Evolutionary conservation across 2,329 filamentous ascomycete genomes (phyloP), one percentile per base, ranked within the genome.

Genomic region (Phialophora tarda): DNA sequence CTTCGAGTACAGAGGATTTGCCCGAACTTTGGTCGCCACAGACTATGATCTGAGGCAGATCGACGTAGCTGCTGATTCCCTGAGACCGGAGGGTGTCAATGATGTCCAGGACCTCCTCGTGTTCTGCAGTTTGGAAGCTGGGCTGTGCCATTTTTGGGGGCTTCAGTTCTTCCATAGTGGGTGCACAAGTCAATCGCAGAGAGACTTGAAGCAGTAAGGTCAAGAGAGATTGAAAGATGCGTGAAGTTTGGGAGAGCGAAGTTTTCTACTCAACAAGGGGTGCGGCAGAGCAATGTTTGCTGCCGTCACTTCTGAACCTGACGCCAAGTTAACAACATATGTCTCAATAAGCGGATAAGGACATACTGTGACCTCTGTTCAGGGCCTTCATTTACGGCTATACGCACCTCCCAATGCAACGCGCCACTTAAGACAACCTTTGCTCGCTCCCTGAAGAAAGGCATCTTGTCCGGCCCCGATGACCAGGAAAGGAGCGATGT

Each of bases 1-100:
- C 88, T 69, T 89, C 85, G 0, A 90, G 81, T 0, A 89, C 85
- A 0, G 86, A 89, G n/a, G 83, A 87, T 72, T 90, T 90, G 2
- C 87, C 87, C 0, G 83, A 83, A 0, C 84, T 87, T 63, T 87
- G 85, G 62, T 87, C 83, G 4, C 88, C 86, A 30, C 85, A 84
- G 4, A 88, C 86, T 3, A 88, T 81, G 44, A 87, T 79, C 69
- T 86, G 83, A 1, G 85, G 84, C 0, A 85, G 76, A 44, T 82
- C 76, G 26, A 85, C 77, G 14, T 84, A 79, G 1, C 74, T 80
- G 8, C 77, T 81, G 2, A 83, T 78, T 1, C 86, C 84, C 11
- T 81, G 78, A 2, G 79, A 78, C 4, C 83, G 81, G 0, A 89
- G 76, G 0, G 79, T 77, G 69, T 87, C 83, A 28, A 86, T 83